Conservation (phyloP, 306 rosid genomes). For the Lupinus albus region DNA sequence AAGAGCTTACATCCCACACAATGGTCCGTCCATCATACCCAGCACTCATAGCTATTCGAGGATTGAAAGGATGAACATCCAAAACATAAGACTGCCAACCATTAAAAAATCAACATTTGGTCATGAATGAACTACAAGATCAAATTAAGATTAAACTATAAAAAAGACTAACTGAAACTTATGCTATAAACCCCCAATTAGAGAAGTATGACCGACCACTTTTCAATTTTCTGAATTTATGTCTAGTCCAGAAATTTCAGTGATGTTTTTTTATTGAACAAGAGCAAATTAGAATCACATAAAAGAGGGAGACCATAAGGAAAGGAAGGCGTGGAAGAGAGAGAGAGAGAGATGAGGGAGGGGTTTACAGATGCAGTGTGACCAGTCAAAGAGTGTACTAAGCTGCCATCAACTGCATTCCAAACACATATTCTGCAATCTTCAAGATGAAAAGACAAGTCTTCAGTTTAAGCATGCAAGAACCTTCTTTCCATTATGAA, state of each 20-base stretch:
- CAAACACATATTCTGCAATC: slow-evolving; percentile 98
- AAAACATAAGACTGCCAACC: slow-evolving; percentile 78
- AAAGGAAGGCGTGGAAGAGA: neutral
- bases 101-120: slow-evolving; percentile 44
- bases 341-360: neutral
- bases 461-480: slow-evolving; percentile 36
- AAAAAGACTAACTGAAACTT: slow-evolving; percentile 24
- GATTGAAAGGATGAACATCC: slow-evolving; percentile 98
- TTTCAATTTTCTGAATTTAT: slow-evolving; percentile 28
- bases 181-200: neutral
- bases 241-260: neutral
- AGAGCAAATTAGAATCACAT: slow-evolving; percentile 22
- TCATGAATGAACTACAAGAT: slow-evolving; percentile 37
- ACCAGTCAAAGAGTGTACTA: slow-evolving; percentile 91
- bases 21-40: slow-evolving; percentile 89
- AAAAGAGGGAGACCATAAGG: slow-evolving; percentile 3
- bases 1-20: slow-evolving; percentile 88
- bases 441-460: slow-evolving; percentile 44
- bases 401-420: slow-evolving; percentile 96
- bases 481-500: slow-evolving; percentile 18
- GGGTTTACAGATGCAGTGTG: slow-evolving; percentile 74
- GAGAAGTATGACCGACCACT: slow-evolving; percentile 11
- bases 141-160: slow-evolving; percentile 30
- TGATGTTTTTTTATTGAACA: neutral
- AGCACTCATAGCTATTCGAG: slow-evolving; percentile 97